Base-by-base conservation (phyloP, 306 rosid genomes). In the Cajanus cajan region DNA sequence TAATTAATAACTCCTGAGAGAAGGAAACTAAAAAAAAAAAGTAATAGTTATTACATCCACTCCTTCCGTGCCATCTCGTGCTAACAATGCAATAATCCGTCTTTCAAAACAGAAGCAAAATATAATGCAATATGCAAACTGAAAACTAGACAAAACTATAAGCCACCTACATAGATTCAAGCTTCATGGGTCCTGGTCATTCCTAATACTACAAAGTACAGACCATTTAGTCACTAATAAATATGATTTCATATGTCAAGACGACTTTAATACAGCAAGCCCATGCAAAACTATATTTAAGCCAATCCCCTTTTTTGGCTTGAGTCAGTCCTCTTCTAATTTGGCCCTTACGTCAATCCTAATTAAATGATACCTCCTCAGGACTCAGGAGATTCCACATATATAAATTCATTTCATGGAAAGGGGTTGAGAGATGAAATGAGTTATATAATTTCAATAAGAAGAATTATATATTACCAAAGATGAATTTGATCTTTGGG, bases 401-500 rank as follows among this genome's bases (percentile, higher is more conserved):
- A 40, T 52, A 25, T 28, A 63, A 13, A 76, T 34, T 33, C 37
- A 43, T 61, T 55, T 48, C 55, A 41, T 25, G 8, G 66, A 43
- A 77, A 64, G 52, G 74, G 55, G 57, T 10, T 21, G 45, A 72
- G 40, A 47, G 24, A 57, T 24, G 18, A 22, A 21, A 57, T 18
- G 22, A 50, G 76, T 21, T n/a, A 65, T 21, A 43, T 2, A 15
- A 28, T 52, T 50, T 47, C 48, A 65, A 34, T 39, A 6, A 43
- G 50, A 71, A 81, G 48, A 45, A 11, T 21, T 51, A 39, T 59
- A 73, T 57, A 73, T 86, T 88, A 94, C 98, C 97, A 94, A 90
- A 77, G 98, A 94, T 0, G 98, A 90, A 88, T 94, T 94, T 37
- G 97, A 94, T 87, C 82, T 88, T 76, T 94, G 98, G 73, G 95